A percentile compares a stretch with the other conserved stretches of the same genome.
Conservation (phyloP, 768 basidiomycete species). For the Erythrobasidium yunnanense region DNA sequence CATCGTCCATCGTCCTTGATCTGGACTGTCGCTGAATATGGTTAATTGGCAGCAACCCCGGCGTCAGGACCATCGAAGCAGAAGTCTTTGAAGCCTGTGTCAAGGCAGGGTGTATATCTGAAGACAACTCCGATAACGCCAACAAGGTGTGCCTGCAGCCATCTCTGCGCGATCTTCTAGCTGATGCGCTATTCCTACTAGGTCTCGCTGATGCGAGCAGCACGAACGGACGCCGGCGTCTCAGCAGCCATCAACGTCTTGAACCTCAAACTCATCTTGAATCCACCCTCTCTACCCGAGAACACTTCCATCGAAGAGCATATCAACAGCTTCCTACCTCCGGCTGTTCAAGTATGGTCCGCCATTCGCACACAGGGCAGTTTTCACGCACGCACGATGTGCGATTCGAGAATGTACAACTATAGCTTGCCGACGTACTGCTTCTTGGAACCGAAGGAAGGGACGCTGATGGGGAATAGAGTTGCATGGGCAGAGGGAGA, state of each 20-base stretch:
- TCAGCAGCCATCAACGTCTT: constrained; percentile 93
- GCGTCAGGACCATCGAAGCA: constrained; percentile 75
- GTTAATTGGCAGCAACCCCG: constrained; percentile 52
- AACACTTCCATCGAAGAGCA: constrained; percentile 37
- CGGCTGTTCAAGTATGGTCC: constrained; percentile 85
- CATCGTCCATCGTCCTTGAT: neutral
- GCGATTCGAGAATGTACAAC: constrained; percentile 93
- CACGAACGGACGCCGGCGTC: constrained; percentile 92
- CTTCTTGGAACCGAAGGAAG: constrained; percentile 76
- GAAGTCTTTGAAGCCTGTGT: constrained; percentile 76
- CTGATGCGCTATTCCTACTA: constrained; percentile 40
- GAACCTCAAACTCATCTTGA: constrained; percentile 44
- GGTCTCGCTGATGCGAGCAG: constrained; percentile 76
- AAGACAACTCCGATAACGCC: constrained; percentile 83
- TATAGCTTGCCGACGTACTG: constrained; percentile 93
- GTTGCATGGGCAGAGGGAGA: constrained; percentile 28
- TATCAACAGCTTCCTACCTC: constrained; percentile 79
- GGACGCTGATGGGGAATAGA: constrained; percentile 48
- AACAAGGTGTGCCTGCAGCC: constrained; percentile 55
- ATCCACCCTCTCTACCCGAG: neutral
- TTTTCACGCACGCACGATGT: constrained; percentile 49
- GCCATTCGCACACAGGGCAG: constrained; percentile 51
- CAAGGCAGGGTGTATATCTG: constrained; percentile 80
- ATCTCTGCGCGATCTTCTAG: neutral
- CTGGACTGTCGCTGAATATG: neutral